Evolutionary conservation across 2,329 filamentous ascomycete genomes (phyloP).

Genomic region (Triangularia verruculosa): DNA sequence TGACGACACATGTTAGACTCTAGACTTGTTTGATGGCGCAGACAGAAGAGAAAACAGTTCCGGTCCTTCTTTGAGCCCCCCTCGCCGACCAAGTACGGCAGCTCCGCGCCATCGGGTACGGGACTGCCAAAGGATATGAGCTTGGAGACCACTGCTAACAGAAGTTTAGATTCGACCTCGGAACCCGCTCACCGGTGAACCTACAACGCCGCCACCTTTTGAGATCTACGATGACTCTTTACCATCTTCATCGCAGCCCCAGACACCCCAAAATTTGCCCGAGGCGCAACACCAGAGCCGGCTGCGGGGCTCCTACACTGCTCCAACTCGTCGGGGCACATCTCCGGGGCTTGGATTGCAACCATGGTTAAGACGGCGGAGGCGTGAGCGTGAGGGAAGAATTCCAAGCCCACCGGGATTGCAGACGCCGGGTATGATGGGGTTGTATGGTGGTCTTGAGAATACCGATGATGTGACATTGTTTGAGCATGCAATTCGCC

Average conservation of each 20-base stretch:
- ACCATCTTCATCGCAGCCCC: constrained; percentile 45
- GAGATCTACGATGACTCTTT: constrained; percentile 47
- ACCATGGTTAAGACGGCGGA: constrained; percentile 22
- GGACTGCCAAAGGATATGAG: neutral
- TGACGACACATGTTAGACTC: neutral
- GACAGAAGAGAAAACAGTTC: neutral
- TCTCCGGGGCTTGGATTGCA: constrained; percentile 20
- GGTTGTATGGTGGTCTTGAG: constrained; percentile 48
- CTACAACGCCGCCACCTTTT: constrained; percentile 26
- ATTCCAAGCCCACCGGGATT: constrained; percentile 38
- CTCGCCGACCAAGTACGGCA: neutral
- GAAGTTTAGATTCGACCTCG: neutral
- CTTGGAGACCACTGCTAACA: neutral
- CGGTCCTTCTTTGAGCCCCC: neutral
- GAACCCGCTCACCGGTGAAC: constrained; percentile 11
- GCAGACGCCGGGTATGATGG: constrained; percentile 42
- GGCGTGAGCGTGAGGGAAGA: constrained; percentile 27
- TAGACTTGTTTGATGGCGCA: neutral
- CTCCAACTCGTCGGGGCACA: constrained; percentile 33
- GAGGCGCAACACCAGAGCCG: constrained; percentile 47
- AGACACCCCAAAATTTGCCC: constrained; percentile 49
- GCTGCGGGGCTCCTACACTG: constrained; percentile 43
- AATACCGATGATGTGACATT: constrained; percentile 44
- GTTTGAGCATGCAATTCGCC: constrained; percentile 30
- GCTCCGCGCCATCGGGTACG: neutral